Evolutionary conservation across 257 asterid genomes (phyloP).

Genomic region (Solanum okadae): DNA sequence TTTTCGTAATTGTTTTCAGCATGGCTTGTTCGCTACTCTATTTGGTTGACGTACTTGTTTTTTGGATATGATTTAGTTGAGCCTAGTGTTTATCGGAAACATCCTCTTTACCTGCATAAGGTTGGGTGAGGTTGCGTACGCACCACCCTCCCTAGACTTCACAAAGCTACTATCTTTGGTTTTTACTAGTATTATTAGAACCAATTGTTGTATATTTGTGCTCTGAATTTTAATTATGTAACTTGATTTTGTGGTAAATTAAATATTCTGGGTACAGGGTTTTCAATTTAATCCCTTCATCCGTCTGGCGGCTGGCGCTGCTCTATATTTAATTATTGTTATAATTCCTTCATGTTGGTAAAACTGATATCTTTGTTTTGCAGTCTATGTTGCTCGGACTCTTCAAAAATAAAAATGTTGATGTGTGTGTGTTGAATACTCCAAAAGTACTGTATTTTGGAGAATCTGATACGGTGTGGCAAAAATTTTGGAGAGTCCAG

Average conservation of each 20-base stretch:
- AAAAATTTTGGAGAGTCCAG: not conserved
- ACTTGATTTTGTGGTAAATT: not conserved
- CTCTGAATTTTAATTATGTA: not conserved
- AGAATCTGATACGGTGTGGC: not conserved
- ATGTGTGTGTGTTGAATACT: not conserved
- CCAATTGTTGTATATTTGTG: not conserved
- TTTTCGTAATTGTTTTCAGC: not conserved
- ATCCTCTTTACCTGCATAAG: not conserved
- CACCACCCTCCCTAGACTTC: not conserved
- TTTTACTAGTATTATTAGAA: not conserved
- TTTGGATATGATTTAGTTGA: not conserved
- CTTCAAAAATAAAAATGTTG: too few species aligned
- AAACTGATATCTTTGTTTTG: not conserved
- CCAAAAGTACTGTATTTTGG: not conserved
- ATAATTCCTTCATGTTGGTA: not conserved
- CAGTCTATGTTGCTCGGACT: too few species aligned
- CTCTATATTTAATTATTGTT: not conserved
- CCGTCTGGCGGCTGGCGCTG: not conserved
- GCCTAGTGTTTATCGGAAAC: rapidly evolving
- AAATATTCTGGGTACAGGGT: not conserved
- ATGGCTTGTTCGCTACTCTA: rapidly evolving
- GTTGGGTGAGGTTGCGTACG: not conserved
- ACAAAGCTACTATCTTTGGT: not conserved
- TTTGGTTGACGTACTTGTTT: not conserved
- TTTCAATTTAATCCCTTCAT: not conserved